Conservation (phyloP, 2,329 filamentous ascomycete genomes). For the Sodiomyces alkalinus region DNA sequence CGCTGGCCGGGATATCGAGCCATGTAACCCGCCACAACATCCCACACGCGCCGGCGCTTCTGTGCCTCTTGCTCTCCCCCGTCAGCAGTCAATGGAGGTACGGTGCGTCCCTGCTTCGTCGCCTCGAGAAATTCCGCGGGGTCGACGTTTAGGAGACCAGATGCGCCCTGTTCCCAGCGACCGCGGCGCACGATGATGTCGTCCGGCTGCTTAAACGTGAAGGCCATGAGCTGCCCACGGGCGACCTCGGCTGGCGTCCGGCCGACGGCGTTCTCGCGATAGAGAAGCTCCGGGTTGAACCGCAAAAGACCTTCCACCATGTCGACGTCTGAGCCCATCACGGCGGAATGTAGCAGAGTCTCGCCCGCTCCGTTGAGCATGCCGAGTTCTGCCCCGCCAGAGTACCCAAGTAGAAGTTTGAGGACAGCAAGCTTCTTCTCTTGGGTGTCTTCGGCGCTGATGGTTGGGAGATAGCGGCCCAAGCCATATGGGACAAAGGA, state of each 20-base stretch:
- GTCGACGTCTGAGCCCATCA: conserved; percentile 20
- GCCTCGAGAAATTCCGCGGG: conserved; percentile 6
- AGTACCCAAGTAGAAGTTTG: conserved; percentile 35
- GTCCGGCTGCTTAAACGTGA: conserved; percentile 15
- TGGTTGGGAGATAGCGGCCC: conserved; percentile 2
- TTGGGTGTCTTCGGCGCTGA: conserved; percentile 13
- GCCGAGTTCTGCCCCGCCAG: conserved; percentile 37
- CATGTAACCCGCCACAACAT: conserved; percentile 12
- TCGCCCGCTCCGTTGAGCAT: conserved; percentile 51
- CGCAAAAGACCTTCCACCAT: conserved; percentile 33
- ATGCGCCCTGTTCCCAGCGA: too few species aligned
- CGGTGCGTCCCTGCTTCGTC: too few species aligned
- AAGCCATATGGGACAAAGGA: not conserved
- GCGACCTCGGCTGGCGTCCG: conserved; percentile 57
- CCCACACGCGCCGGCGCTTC: conserved; percentile 6
- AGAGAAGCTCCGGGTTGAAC: conserved; percentile 41
- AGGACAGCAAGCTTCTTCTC: conserved; percentile 25
- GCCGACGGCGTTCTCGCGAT: conserved; percentile 63
- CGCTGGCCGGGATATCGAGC: conserved; percentile 21
- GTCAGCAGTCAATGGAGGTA: too few species aligned
- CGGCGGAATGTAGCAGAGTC: conserved; percentile 45
- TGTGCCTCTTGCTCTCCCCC: too few species aligned
- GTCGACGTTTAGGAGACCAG: too few species aligned
- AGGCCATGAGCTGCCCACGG: conserved; percentile 33
- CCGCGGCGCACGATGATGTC: too few species aligned